Percentiles rank a stretch among this genome's conserved stretches.
phyloP scores from a whole-genome alignment of 805 yeast species.

The Cyberlindnera maclurae region DNA sequence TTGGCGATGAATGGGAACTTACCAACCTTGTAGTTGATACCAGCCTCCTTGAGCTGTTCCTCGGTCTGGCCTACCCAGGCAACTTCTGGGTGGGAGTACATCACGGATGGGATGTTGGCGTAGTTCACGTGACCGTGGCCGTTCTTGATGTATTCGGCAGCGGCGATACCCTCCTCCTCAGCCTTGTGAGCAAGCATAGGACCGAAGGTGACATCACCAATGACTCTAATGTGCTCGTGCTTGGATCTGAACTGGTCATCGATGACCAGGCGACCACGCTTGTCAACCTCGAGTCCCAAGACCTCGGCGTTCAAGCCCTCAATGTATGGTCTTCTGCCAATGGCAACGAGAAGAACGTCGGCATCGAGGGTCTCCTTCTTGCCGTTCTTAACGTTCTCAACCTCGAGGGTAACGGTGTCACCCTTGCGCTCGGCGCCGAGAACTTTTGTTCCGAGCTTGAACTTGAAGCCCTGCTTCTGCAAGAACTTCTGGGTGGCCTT shows the following conservation, averaged over 20 bases:
- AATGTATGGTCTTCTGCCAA: constrained; percentile 97
- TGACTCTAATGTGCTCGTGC: constrained; percentile 87
- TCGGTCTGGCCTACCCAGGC: constrained; percentile 99
- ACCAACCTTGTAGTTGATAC: constrained; percentile 87
- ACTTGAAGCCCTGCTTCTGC: constrained; percentile 90
- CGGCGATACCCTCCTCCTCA: constrained; percentile 99
- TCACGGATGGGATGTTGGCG: constrained; percentile 94
- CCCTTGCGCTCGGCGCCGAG: constrained; percentile 81
- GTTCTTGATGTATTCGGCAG: constrained; percentile 84
- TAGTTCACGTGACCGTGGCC: constrained; percentile 99
- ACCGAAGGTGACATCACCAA: constrained; percentile 98
- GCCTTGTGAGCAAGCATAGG: constrained; percentile 99
- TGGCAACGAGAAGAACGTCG: constrained; percentile 92
- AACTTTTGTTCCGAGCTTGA: constrained; percentile 90
- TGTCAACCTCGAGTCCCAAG: constrained; percentile 85
- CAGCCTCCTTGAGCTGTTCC: constrained; percentile 88
- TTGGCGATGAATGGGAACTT: constrained; percentile 98
- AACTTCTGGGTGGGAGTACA: constrained; percentile 99
- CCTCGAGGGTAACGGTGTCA: constrained; percentile 77
- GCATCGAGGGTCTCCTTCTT: constrained; percentile 74
- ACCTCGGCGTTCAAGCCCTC: constrained; percentile 84
- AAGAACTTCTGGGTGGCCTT: constrained; percentile 83
- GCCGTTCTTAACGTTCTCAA: constrained; percentile 85
- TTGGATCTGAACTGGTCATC: constrained; percentile 92
- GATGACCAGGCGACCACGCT: constrained; percentile 88